Percentiles rank a stretch among this genome's conserved stretches.
These are phyloP conservation scores for Halocafeteria seosinensis DNA, from an alignment of 108 stramenopile genomes.

Conservation along the genomic window DNA sequence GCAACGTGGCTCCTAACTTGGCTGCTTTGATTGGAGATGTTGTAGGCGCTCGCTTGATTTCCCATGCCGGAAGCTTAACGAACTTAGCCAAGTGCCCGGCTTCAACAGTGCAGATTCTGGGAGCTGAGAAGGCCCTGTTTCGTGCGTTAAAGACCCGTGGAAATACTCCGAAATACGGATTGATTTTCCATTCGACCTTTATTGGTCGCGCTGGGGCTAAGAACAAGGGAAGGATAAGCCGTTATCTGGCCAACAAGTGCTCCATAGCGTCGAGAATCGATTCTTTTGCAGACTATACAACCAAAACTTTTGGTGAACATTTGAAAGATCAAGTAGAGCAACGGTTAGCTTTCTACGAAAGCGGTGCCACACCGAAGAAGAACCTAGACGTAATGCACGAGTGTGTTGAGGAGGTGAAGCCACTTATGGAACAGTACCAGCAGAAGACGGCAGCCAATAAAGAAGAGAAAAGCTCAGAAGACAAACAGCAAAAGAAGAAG, in stretches of 20 bases:
- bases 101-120: conserved; percentile 94
- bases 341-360: conserved; percentile 91
- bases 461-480: neutral
- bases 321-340: conserved; percentile 96
- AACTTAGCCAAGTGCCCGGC: conserved; percentile 97
- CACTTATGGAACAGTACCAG: conserved; percentile 4
- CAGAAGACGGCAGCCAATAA: neutral
- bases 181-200: conserved; percentile 93
- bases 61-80: conserved; percentile 91
- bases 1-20: conserved; percentile 87
- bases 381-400: conserved; percentile 94
- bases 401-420: conserved; percentile 59
- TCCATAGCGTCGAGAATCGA: conserved; percentile 95
- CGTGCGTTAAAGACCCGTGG: conserved; percentile 98
- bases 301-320: conserved; percentile 76
- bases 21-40: conserved; percentile 89
- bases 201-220: conserved; percentile 96
- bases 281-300: conserved; percentile 64
- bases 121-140: conserved; percentile 99
- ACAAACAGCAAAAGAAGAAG: conserved; percentile 22
- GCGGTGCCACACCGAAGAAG: conserved; percentile 83
- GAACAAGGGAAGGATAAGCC: conserved; percentile 96
- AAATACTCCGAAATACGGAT: conserved; percentile 97
- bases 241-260: conserved; percentile 98
- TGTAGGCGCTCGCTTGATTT: conserved; percentile 90